phyloP scores from a whole-genome alignment of 108 stramenopile genomes.

The Cyclotella cryptica region DNA sequence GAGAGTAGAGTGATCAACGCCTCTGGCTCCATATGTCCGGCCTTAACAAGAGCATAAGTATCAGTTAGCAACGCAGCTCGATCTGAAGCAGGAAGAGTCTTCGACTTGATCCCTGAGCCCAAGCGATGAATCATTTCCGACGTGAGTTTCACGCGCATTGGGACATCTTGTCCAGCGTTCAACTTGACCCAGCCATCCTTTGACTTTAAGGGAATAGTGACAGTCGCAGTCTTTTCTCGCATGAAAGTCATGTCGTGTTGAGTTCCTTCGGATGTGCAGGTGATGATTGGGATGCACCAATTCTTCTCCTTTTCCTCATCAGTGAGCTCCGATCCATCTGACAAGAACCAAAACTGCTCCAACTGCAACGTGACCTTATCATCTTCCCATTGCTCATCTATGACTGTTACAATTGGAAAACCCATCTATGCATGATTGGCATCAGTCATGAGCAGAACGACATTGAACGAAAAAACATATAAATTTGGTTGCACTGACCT shows the following conservation, averaged over 20 bases:
- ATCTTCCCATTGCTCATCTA: conserved; percentile 71
- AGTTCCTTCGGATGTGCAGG: conserved; percentile 70
- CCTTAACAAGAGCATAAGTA: conserved; percentile 92
- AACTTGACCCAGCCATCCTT: conserved; percentile 91
- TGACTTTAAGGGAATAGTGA: conserved; percentile 70
- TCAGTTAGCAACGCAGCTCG: conserved; percentile 91
- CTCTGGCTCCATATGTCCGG: conserved; percentile 85
- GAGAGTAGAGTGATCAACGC: conserved; percentile 79
- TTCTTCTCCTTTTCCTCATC: conserved; percentile 75
- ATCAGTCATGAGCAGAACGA: no score
- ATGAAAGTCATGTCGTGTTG: conserved; percentile 85
- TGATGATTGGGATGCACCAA: conserved; percentile 95
- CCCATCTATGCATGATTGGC: conserved; percentile 83
- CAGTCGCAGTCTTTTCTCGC: conserved; percentile 80
- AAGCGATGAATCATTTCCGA: conserved; percentile 81
- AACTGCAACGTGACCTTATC: conserved; percentile 80
- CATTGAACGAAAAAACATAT: no score
- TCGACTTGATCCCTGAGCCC: conserved; percentile 62
- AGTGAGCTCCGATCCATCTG: conserved; percentile 80
- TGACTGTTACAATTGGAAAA: conserved; percentile 85
- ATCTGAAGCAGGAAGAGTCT: conserved; percentile 79
- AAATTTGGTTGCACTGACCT: no score
- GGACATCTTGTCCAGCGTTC: conserved; percentile 95
- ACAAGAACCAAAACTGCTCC: conserved; percentile 92
- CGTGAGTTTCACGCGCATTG: conserved; percentile 89